Conservation (phyloP, 805 yeast species). For the Kodamaea hsintzibuensis region DNA sequence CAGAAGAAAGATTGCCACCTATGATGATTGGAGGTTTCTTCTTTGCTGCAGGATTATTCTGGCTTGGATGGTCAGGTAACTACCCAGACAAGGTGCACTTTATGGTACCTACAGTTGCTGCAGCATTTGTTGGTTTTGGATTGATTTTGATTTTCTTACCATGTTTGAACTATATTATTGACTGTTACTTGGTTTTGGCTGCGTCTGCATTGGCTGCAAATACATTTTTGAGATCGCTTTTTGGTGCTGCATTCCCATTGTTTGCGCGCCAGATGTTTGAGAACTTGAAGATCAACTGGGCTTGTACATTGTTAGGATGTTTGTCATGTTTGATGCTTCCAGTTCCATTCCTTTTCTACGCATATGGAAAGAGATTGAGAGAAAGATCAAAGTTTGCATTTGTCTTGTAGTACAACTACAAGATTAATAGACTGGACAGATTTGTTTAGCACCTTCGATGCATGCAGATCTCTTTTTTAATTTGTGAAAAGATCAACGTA, state of each 20-base stretch:
- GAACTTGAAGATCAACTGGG: slow-evolving; percentile 54
- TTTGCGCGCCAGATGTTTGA: slow-evolving; percentile 55
- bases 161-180: slow-evolving; percentile 59
- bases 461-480: neutral
- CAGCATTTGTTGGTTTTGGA: slow-evolving; percentile 44
- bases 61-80: slow-evolving; percentile 89
- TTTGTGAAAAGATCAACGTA: neutral
- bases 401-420: slow-evolving; percentile 9
- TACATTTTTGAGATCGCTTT: slow-evolving; percentile 56
- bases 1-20: slow-evolving; percentile 79
- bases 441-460: neutral
- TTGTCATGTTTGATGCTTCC: slow-evolving; percentile 53
- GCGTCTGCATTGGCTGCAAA: slow-evolving; percentile 69
- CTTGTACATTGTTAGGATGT: slow-evolving; percentile 53
- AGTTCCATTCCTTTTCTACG: slow-evolving; percentile 55
- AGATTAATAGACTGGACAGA: neutral
- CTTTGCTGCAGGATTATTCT: slow-evolving; percentile 77
- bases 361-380: slow-evolving; percentile 40
- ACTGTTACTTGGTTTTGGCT: slow-evolving; percentile 56
- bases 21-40: slow-evolving; percentile 70
- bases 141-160: slow-evolving; percentile 60
- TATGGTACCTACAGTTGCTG: slow-evolving; percentile 61
- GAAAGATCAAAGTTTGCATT: slow-evolving; percentile 16
- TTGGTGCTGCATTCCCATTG: slow-evolving; percentile 64
- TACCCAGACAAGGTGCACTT: slow-evolving; percentile 74